Evolutionary conservation across 2,329 filamentous ascomycete species (phyloP).

Genomic region (Decorospora gaudefroyi): DNA sequence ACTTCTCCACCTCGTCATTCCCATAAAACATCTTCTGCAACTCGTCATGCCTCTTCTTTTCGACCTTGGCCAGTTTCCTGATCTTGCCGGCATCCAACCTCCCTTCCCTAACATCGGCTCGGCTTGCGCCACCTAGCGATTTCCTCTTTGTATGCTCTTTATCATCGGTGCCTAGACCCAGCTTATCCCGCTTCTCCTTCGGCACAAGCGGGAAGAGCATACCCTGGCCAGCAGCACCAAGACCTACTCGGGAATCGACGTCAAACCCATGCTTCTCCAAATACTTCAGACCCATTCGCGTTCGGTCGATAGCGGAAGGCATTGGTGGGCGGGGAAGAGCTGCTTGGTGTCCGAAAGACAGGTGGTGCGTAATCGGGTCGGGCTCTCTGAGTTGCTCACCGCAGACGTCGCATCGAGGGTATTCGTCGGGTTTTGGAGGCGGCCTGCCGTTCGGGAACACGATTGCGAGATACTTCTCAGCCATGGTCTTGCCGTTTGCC

Average conservation of each 20-base stretch:
- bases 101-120: conserved; percentile 33
- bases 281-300: conserved; percentile 69
- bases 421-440: conserved; percentile 24
- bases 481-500: conserved; percentile 57
- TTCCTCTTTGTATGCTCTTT: conserved; percentile 50
- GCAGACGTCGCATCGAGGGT: conserved; percentile 45
- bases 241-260: conserved; percentile 70
- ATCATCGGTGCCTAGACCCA: conserved; percentile 68
- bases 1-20: conserved; percentile 74
- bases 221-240: conserved; percentile 71
- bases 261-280: conserved; percentile 74
- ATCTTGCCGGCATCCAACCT: conserved; percentile 71
- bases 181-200: conserved; percentile 71
- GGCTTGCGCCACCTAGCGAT: conserved; percentile 43
- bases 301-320: conserved; percentile 71
- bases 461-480: conserved; percentile 68
- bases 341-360: conserved; percentile 68
- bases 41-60: conserved; percentile 65
- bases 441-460: conserved; percentile 58
- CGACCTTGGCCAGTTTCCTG: conserved; percentile 63
- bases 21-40: conserved; percentile 74
- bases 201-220: conserved; percentile 76
- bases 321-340: conserved; percentile 70
- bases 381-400: conserved; percentile 39
- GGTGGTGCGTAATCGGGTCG: conserved; percentile 58